Evolutionary conservation across 2,329 filamentous ascomycete species (phyloP), one percentile per base, ranked within the genome.

Genomic region (Microthyrium microscopicum): DNA sequence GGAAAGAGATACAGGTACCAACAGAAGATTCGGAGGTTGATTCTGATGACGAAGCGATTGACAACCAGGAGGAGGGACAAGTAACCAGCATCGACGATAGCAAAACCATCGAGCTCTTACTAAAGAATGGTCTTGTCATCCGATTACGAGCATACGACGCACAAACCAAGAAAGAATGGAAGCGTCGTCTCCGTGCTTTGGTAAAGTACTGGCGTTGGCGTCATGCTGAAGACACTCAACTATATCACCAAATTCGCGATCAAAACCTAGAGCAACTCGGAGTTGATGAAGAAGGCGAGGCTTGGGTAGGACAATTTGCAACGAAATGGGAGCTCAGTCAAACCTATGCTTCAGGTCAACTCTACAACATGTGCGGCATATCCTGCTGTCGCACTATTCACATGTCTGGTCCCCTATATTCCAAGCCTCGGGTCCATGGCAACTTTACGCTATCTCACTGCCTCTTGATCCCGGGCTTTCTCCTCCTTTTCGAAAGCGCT

Each of bases 321-420:
- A 58, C 62, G 41, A 77, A 77, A 44, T 78, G 73, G 73, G 73
- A 78, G 47, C 71, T 77, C 16, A 68, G 61, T 12, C 64, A 72
- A 40, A 68, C 70, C 1, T 65, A 66, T 42, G 70, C 73, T n/a
- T 73, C 66, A 1, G 65, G 73, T 1, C 55, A 68, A 25, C 52
- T 77, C n/a, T 77, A 75, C 55, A 73, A 78, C 47, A 64, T 77
- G 55, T 78, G 73, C 48, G 64, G 67, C n/a, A 64, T 77, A 16
- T 62, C 67, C 8, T 62, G 60, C 24, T 78, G 73, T 46, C 67
- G 73, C 26, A 58, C 67, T 13, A 68, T 78, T 34, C 28, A 64
- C 53, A 66, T 76, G 50, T 69, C 69, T 21, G 73, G 73, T 3
- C 53, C 61, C 13, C 57, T 78, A 2, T 77, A 73, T 50, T 64